Evolutionary conservation across 306 rosid species (phyloP).

Genomic region (Oxytropis ochrocephala): DNA sequence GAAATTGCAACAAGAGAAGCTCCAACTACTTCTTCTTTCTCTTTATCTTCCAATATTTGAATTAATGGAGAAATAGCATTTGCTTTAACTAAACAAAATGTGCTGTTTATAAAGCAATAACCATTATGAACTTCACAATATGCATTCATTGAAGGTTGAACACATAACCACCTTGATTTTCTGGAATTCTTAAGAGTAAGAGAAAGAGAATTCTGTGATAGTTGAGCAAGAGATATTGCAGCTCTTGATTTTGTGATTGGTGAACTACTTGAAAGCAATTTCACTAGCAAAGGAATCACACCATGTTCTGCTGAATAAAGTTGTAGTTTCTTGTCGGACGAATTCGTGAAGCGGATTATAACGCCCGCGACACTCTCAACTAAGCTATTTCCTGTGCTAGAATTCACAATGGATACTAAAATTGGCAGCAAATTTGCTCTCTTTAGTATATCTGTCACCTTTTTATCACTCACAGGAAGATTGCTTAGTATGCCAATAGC

Average conservation of each 20-base stretch:
- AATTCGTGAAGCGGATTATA: conserved; percentile 57
- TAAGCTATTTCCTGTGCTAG: conserved; percentile 35
- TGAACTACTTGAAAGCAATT: conserved; percentile 56
- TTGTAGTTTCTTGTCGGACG: conserved; percentile 74
- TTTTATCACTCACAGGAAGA: conserved; percentile 59
- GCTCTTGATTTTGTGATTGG: conserved; percentile 54
- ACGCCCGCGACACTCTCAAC: conserved; percentile 46
- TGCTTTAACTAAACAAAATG: conserved; percentile 81
- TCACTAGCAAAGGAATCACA: conserved; percentile 68
- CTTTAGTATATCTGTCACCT: conserved; percentile 52
- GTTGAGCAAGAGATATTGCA: conserved; percentile 71
- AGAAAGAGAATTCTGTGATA: conserved; percentile 64
- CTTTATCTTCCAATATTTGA: conserved; percentile 56
- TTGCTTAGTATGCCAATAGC: conserved; percentile 70
- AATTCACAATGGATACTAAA: conserved; percentile 42
- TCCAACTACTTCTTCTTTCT: conserved; percentile 66
- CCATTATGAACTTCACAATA: conserved; percentile 75
- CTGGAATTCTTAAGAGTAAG: conserved; percentile 51
- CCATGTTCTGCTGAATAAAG: conserved; percentile 65
- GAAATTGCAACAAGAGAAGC: conserved; percentile 61
- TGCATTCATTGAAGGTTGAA: conserved; percentile 44
- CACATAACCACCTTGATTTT: conserved; percentile 60
- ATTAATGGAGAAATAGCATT: conserved; percentile 58
- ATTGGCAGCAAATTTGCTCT: conserved; percentile 49
- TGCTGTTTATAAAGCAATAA: conserved; percentile 52